phyloP scores from a whole-genome alignment of 805 yeast genomes.

The Candida ovalis region DNA sequence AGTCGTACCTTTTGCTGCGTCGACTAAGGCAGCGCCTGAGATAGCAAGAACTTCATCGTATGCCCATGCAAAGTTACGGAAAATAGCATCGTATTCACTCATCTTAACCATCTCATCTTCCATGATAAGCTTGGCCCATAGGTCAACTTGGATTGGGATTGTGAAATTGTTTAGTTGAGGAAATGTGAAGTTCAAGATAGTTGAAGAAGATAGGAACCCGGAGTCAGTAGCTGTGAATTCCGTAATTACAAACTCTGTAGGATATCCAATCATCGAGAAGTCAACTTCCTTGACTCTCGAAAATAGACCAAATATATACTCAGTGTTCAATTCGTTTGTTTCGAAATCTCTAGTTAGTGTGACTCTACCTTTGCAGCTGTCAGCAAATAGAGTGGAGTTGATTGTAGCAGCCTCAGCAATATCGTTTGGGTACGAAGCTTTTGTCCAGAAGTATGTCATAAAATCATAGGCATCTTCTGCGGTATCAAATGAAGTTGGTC shows the following conservation, averaged over 20 bases:
- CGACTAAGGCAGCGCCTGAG: constrained; percentile 6
- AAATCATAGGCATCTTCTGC: background rate
- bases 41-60: constrained; percentile 6
- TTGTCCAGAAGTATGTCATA: background rate
- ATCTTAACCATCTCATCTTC: constrained; percentile 8
- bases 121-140: constrained; percentile 8
- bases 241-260: constrained; percentile 8
- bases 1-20: constrained; percentile 1
- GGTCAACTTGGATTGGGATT: constrained; percentile 18
- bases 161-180: constrained; percentile 5
- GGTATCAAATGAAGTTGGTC: background rate
- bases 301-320: constrained; percentile 23
- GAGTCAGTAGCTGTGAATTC: constrained; percentile 12
- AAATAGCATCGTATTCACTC: constrained; percentile 20
- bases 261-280: constrained; percentile 15
- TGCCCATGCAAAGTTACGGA: constrained; percentile 17
- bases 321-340: constrained; percentile 24
- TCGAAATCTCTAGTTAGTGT: constrained; percentile 20
- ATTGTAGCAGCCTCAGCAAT: constrained; percentile 14
- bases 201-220: constrained; percentile 10
- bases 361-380: constrained; percentile 18
- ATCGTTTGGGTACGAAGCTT: background rate
- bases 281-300: constrained; percentile 8
- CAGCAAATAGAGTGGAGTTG: constrained; percentile 20
- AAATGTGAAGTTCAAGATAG: constrained; percentile 13